Evolutionary conservation across 2,329 filamentous ascomycete genomes (phyloP), one percentile per base, ranked within the genome.

Genomic region (Ceratocystis huliohia): DNA sequence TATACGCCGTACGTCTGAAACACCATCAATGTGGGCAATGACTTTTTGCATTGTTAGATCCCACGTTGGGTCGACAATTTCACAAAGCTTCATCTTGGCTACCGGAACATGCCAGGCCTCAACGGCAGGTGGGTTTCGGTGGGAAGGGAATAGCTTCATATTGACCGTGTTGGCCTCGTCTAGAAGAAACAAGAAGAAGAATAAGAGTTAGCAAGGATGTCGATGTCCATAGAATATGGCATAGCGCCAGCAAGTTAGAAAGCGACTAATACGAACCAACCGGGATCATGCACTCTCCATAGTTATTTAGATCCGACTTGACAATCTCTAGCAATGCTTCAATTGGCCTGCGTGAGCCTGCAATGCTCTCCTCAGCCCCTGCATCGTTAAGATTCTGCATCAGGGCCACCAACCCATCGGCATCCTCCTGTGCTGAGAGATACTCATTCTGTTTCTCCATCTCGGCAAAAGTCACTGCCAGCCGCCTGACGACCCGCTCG

Each of bases 231-330:
- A 15, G 37, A 50, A 22, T 2, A 22, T 10, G n/a, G 20, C n/a
- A 63, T 5, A 10, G 30, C 8, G n/a, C 44, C 25, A 22, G 33
- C 15, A 10, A 62, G 37, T n/a, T 67, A 37, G 22, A 65, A 10
- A 37, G 64, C 20, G 30, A 5, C 22, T 10, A 20, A 50, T 17
- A 79, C 83, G 69, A 78, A 92, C 89, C 89, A 69, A 96, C 93
- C 0, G 92, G 92, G 72, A 96, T 96, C 92, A 96, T 96, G 80
- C 92, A 96, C 78, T 99, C 94, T 73, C 90, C 92, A 73, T 96
- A 99, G 72, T 95, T 95, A 73, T 97, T 96, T 71, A 99, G 74
- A 74, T 99, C 92, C 76, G 96, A 85, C 73, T 86, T 86, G 67
- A 88, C 81, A 69, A 88, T 88, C 76, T 88, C 91, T 71, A 97